A percentile compares a stretch with the other conserved stretches of the same genome.
phyloP scores from a whole-genome alignment of 2,329 filamentous ascomycete species.

The Chaetomiaceae sp. region DNA sequence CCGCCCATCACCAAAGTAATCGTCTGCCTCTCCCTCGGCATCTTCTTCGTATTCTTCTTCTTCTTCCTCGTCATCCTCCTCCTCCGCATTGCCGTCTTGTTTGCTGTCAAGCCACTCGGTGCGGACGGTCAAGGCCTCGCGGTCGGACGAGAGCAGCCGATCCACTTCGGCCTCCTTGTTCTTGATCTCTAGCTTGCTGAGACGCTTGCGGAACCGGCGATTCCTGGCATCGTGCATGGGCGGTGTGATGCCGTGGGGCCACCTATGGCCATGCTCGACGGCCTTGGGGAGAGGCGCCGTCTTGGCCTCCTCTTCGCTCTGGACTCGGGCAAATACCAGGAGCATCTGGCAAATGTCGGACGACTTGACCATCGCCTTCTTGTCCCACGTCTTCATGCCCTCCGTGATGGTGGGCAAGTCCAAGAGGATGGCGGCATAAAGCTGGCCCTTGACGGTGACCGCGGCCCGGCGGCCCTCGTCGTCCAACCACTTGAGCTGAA shows the following conservation, averaged over 20 bases:
- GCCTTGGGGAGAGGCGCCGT: conserved; percentile 66
- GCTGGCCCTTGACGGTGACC: conserved; percentile 62
- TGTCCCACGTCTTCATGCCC: conserved; percentile 90
- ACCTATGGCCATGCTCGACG: conserved; percentile 65
- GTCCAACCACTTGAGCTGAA: conserved; percentile 76
- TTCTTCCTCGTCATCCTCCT: conserved; percentile 45
- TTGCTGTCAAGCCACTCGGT: conserved; percentile 62
- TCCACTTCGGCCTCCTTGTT: conserved; percentile 78
- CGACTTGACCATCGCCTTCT: conserved; percentile 81
- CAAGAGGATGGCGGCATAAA: conserved; percentile 74
- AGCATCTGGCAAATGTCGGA: conserved; percentile 89
- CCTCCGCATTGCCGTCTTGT: conserved; percentile 35
- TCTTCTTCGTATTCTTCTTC: conserved; percentile 53
- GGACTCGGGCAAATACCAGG: conserved; percentile 66
- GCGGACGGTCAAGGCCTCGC: conserved; percentile 53
- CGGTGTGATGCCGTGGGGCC: conserved; percentile 81
- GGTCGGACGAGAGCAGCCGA: conserved; percentile 66
- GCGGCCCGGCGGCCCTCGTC: conserved; percentile 68
- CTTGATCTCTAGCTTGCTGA: conserved; percentile 78
- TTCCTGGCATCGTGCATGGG: conserved; percentile 83
- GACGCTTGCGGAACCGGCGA: conserved; percentile 75
- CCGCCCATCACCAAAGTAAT: conserved; percentile 33
- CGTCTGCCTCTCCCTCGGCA: conserved; percentile 44
- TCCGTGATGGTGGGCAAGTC: conserved; percentile 85
- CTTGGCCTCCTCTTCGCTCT: conserved; percentile 61